These are phyloP conservation scores for Auricularia sp. DNA, from an alignment of 768 basidiomycete genomes.

Conservation along the genomic window DNA sequence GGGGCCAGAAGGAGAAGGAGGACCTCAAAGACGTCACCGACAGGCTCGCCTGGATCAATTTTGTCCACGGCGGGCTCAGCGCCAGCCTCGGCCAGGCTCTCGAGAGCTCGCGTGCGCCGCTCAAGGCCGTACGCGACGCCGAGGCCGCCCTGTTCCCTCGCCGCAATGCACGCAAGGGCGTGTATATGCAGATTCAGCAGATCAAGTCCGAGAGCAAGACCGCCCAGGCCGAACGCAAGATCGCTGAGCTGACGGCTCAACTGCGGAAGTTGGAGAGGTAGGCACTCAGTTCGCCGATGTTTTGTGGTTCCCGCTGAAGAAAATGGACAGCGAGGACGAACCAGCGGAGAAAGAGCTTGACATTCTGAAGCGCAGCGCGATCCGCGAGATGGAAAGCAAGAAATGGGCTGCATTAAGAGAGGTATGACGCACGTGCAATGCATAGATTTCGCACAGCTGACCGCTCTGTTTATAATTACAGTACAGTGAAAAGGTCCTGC, in stretches of 20 bases:
- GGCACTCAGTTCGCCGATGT: not conserved
- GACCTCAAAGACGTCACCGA: constrained; percentile 80
- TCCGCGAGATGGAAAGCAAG: constrained; percentile 60
- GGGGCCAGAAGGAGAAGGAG: constrained; percentile 62
- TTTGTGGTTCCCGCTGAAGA: not conserved
- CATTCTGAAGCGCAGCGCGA: constrained; percentile 62
- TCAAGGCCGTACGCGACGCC: constrained; percentile 65
- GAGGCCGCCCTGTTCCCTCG: constrained; percentile 53
- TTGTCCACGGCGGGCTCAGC: constrained; percentile 59
- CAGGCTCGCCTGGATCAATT: constrained; percentile 73
- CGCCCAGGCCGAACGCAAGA: constrained; percentile 49
- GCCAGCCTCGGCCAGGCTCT: constrained; percentile 49
- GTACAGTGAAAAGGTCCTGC: constrained; percentile 73
- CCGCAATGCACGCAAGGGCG: constrained; percentile 44
- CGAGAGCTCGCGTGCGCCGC: constrained; percentile 49
- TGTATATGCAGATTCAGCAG: constrained; percentile 51
- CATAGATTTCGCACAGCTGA: not conserved
- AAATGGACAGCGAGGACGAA: constrained; percentile 35
- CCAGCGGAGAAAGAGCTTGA: constrained; percentile 60
- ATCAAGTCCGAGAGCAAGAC: constrained; percentile 59
- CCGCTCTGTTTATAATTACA: constrained; percentile 16
- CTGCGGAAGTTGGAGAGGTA: constrained; percentile 47
- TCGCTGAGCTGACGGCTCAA: constrained; percentile 60
- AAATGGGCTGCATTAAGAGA: constrained; percentile 81
- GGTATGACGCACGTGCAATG: constrained; percentile 30